Evolutionary conservation across 371 early-diverging fungal species (phyloP).

Genomic region (Mucor lusitanicus): DNA sequence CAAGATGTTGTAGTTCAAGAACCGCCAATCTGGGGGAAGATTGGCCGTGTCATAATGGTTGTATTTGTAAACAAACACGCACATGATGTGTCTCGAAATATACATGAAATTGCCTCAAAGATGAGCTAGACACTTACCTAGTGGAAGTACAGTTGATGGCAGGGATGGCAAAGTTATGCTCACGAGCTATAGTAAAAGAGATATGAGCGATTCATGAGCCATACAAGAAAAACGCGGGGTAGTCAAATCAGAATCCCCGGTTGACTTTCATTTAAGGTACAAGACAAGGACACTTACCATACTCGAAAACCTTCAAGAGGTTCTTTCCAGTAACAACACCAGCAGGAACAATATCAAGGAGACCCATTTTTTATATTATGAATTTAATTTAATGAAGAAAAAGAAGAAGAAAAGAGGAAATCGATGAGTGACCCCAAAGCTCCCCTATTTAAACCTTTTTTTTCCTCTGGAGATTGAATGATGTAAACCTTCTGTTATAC

Average conservation of each 20-base stretch:
- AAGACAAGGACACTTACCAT: constrained; percentile 40
- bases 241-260: background rate
- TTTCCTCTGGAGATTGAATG: background rate
- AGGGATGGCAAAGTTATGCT: constrained; percentile 87
- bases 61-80: background rate
- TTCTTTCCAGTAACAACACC: constrained; percentile 91
- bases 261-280: background rate
- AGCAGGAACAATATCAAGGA: constrained; percentile 82
- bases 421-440: background rate
- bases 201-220: background rate
- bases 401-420: constrained; percentile 6
- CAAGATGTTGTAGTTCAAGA: background rate
- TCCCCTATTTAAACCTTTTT: constrained; percentile 2
- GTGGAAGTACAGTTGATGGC: constrained; percentile 94
- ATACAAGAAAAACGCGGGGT: background rate
- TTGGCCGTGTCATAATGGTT: background rate
- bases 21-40: constrained; percentile 4
- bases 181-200: constrained; percentile 51
- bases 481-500: constrained; percentile 1
- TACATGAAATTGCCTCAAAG: background rate
- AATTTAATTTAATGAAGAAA: background rate
- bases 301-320: constrained; percentile 82
- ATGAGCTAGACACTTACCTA: constrained; percentile 34
- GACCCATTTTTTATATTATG: constrained; percentile 57
- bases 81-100: background rate